These are phyloP conservation scores for Fusarium sp. DNA, from an alignment of 2,329 filamentous ascomycete genomes.

Conservation along the genomic window DNA sequence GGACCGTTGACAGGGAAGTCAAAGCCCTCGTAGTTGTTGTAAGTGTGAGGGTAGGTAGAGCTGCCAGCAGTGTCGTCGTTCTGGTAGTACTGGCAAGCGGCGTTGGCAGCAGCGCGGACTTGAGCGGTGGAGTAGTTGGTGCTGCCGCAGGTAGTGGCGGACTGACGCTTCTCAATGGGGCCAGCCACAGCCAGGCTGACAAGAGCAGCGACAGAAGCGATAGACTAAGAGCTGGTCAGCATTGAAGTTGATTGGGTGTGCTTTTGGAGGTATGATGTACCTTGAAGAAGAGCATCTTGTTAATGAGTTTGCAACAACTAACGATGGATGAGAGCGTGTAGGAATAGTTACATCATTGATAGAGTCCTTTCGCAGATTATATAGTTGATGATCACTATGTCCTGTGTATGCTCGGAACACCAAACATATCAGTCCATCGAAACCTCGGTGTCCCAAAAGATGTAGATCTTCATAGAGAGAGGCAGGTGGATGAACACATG, in stretches of 20 bases:
- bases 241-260: not conserved
- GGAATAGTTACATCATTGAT: not conserved
- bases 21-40: slow-evolving; percentile 52
- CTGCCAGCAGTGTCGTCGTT: slow-evolving; percentile 38
- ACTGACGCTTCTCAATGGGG: slow-evolving; percentile 39
- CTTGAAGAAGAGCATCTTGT: slow-evolving; percentile 38
- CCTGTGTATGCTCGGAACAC: not conserved
- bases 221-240: slow-evolving; percentile 10
- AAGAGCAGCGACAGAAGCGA: slow-evolving; percentile 42
- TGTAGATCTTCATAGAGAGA: not conserved
- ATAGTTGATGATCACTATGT: not conserved
- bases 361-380: not conserved
- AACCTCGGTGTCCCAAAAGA: slow-evolving; percentile 15
- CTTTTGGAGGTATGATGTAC: not conserved
- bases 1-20: slow-evolving; percentile 46
- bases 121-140: slow-evolving; percentile 41
- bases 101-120: slow-evolving; percentile 42
- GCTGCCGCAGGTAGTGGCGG: slow-evolving; percentile 45
- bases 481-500: slow-evolving; percentile 19
- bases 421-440: not conserved
- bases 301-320: not conserved
- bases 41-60: slow-evolving; percentile 51
- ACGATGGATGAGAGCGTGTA: not conserved
- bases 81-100: slow-evolving; percentile 41
- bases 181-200: slow-evolving; percentile 42